Percentiles rank a stretch among this genome's conserved stretches.
Conservation (phyloP, 1,284 basidiomycete species). For the Sanghuangporus baumii region DNA sequence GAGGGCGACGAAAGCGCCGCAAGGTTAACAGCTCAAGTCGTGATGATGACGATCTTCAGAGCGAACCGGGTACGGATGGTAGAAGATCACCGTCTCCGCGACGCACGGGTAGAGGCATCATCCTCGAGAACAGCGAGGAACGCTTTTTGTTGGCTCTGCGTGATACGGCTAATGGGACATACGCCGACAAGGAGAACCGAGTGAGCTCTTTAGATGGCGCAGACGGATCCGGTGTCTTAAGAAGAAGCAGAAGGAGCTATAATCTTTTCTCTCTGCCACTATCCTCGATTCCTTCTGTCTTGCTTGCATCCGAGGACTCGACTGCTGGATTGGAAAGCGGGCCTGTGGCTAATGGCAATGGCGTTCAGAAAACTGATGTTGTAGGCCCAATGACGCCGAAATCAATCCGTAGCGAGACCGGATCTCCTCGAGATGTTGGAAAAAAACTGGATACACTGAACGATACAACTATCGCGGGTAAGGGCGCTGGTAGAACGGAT, state of each 20-base stretch:
- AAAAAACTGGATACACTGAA: neutral
- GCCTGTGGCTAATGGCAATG: neutral
- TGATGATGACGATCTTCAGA: neutral
- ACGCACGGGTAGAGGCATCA: neutral
- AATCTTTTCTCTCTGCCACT: neutral
- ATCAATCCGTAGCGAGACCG: too few species aligned
- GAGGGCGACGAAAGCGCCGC: slow-evolving; percentile 8
- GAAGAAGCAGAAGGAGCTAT: slow-evolving; percentile 1
- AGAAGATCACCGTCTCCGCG: neutral
- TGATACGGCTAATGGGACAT: neutral
- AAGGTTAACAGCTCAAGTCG: neutral
- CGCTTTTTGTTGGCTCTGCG: slow-evolving; percentile 1
- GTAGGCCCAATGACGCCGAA: neutral
- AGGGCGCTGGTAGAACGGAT: neutral
- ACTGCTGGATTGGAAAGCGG: neutral
- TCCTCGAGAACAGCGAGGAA: slow-evolving; percentile 12
- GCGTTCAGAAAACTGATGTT: neutral
- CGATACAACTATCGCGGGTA: neutral
- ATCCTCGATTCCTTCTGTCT: too few species aligned
- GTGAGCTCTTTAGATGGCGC: neutral
- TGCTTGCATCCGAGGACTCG: neutral
- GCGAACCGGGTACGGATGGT: neutral
- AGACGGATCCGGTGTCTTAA: neutral
- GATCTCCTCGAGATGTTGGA: neutral
- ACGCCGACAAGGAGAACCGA: slow-evolving; percentile 13